These are phyloP conservation scores for Pichia sp. DNA, from an alignment of 1,139 yeast genomes.

Conservation along the genomic window DNA sequence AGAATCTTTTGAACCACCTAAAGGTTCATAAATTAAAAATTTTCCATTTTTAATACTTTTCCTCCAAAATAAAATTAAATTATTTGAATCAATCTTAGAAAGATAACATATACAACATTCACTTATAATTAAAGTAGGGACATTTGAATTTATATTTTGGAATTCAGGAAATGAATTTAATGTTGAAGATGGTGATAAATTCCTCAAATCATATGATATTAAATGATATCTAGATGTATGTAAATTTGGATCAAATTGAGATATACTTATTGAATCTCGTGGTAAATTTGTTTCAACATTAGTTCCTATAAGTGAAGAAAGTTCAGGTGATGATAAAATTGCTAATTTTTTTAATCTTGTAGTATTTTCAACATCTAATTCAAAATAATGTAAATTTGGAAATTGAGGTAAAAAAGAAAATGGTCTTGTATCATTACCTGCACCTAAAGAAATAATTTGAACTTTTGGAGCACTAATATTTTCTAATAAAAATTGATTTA, in stretches of 20 bases:
- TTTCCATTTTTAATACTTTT: constrained; percentile 30
- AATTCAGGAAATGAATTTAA: background rate
- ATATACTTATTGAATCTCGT: constrained; percentile 17
- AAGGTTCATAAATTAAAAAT: constrained; percentile 76
- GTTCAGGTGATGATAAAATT: constrained; percentile 33
- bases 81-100: constrained; percentile 49
- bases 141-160: constrained; percentile 29
- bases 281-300: constrained; percentile 13
- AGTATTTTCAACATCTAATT: constrained; percentile 68
- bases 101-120: constrained; percentile 90
- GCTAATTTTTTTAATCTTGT: constrained; percentile 54
- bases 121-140: constrained; percentile 70
- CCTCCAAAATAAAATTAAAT: constrained; percentile 41
- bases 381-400: constrained; percentile 46
- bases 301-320: constrained; percentile 24
- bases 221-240: constrained; percentile 47
- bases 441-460: constrained; percentile 79
- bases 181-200: constrained; percentile 15
- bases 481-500: constrained; percentile 41
- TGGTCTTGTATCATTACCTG: constrained; percentile 92
- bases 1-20: constrained; percentile 38
- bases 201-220: constrained; percentile 51
- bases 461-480: constrained; percentile 15
- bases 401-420: constrained; percentile 42
- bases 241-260: constrained; percentile 27